These are phyloP conservation scores for Crithidia sp. DNA, from an alignment of 208 protist genomes.

Conservation along the genomic window DNA sequence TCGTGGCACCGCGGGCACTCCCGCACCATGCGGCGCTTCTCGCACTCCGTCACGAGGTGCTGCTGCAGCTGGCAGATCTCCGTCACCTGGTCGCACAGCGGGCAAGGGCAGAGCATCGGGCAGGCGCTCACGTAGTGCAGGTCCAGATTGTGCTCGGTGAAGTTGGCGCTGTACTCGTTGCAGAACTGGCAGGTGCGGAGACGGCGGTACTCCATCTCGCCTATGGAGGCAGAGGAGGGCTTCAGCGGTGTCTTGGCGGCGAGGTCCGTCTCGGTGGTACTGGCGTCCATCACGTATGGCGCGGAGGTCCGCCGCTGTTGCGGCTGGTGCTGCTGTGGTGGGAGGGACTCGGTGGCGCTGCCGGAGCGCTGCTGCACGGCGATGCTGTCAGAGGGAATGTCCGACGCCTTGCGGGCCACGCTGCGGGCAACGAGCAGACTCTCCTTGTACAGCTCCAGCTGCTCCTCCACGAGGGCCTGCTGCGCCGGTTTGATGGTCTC, in stretches of 20 bases:
- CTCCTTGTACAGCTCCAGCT: slow-evolving; percentile 48
- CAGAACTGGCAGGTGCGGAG: slow-evolving; percentile 90
- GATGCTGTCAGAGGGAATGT: slow-evolving; percentile 25
- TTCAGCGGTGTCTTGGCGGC: not conserved
- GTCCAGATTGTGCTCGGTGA: slow-evolving; percentile 78
- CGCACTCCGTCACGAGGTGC: slow-evolving; percentile 90
- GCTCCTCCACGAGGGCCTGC: slow-evolving; percentile 72
- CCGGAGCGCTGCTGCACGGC: slow-evolving; percentile 9
- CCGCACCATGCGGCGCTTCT: slow-evolving; percentile 63
- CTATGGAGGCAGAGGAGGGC: slow-evolving; percentile 5
- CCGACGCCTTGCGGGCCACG: slow-evolving; percentile 5
- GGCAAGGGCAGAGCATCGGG: slow-evolving; percentile 92
- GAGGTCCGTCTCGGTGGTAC: slow-evolving; percentile 10
- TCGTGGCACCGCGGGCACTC: slow-evolving; percentile 92
- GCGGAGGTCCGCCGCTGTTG: slow-evolving; percentile 4
- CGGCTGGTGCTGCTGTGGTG: not conserved
- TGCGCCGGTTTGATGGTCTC: slow-evolving; percentile 77
- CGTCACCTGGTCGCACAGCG: slow-evolving; percentile 91
- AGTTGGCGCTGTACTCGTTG: slow-evolving; percentile 69
- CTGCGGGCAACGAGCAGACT: slow-evolving; percentile 9
- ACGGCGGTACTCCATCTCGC: slow-evolving; percentile 34
- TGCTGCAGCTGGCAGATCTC: slow-evolving; percentile 90
- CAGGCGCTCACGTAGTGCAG: slow-evolving; percentile 87
- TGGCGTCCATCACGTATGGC: slow-evolving; percentile 1
- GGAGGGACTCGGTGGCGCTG: slow-evolving; percentile 2